phyloP scores from a whole-genome alignment of 2,329 filamentous ascomycete species.

The Cercospora beticola region DNA sequence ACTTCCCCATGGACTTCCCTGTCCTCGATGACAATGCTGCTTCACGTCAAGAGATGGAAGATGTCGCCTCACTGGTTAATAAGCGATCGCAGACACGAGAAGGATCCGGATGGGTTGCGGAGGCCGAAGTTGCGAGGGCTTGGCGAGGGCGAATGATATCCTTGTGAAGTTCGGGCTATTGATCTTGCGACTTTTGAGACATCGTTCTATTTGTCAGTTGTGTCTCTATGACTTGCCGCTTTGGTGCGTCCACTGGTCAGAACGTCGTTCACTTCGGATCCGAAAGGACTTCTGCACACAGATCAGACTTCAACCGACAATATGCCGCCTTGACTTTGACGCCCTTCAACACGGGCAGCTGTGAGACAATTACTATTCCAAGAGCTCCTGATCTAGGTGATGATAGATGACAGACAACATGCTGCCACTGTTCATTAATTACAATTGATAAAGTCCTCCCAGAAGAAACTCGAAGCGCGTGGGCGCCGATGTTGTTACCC shows the following conservation, averaged over 20 bases:
- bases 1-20: constrained; percentile 6
- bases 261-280: neutral
- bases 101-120: neutral
- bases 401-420: neutral
- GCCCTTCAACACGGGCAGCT: neutral
- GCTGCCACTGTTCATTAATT: neutral
- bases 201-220: neutral
- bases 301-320: neutral
- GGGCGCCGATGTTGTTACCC: neutral
- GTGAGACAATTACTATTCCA: neutral
- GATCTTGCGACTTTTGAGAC: neutral
- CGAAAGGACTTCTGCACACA: neutral
- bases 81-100: neutral
- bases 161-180: neutral
- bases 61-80: neutral
- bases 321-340: neutral
- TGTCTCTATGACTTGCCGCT: neutral
- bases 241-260: neutral
- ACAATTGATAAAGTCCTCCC: neutral
- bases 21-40: neutral
- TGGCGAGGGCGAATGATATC: neutral
- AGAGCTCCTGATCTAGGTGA: neutral
- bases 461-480: neutral
- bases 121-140: neutral
- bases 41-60: neutral